These are phyloP conservation scores for Starmera stellimalicola DNA, from an alignment of 1,139 yeast species.

Conservation along the genomic window DNA sequence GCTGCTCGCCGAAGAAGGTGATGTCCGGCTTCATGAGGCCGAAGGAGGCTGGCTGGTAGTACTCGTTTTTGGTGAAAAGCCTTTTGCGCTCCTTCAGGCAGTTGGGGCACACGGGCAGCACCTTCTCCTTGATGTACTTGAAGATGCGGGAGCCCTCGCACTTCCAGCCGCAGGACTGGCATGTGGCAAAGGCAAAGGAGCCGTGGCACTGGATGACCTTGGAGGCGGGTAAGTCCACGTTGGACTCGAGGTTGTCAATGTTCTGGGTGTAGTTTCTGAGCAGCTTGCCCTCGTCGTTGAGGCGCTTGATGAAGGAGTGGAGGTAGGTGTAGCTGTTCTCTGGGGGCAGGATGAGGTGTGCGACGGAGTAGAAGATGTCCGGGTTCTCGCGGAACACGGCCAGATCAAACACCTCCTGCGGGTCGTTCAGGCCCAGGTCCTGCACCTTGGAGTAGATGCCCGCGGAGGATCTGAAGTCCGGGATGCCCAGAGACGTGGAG, in stretches of 20 bases:
- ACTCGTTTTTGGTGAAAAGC: conserved; percentile 18
- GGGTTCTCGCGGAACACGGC: conserved; percentile 72
- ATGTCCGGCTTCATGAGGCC: conserved; percentile 96
- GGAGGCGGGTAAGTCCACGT: conserved; percentile 66
- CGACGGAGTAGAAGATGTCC: conserved; percentile 73
- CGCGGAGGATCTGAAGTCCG: conserved; percentile 85
- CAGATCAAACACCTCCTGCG: conserved; percentile 89
- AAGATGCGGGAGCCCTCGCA: conserved; percentile 63
- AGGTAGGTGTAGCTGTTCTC: conserved; percentile 69
- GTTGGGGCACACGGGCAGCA: conserved; percentile 64
- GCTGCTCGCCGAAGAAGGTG: conserved; percentile 85
- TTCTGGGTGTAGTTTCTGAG: conserved; percentile 90
- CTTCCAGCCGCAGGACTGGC: conserved; percentile 66
- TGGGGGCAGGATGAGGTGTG: conserved; percentile 82
- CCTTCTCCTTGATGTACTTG: conserved; percentile 47
- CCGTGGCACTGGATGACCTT: conserved; percentile 93
- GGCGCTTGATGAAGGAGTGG: conserved; percentile 69
- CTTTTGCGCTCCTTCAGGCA: conserved; percentile 42
- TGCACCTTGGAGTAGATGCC: conserved; percentile 76
- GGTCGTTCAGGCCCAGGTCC: conserved; percentile 71
- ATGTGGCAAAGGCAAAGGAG: conserved; percentile 85
- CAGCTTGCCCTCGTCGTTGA: conserved; percentile 72
- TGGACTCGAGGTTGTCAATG: conserved; percentile 82
- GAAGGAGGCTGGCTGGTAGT: conserved; percentile 30
- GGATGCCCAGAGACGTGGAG: conserved; percentile 86